Base-by-base conservation (phyloP, 768 basidiomycete species). In the Suillus luteus region DNA sequence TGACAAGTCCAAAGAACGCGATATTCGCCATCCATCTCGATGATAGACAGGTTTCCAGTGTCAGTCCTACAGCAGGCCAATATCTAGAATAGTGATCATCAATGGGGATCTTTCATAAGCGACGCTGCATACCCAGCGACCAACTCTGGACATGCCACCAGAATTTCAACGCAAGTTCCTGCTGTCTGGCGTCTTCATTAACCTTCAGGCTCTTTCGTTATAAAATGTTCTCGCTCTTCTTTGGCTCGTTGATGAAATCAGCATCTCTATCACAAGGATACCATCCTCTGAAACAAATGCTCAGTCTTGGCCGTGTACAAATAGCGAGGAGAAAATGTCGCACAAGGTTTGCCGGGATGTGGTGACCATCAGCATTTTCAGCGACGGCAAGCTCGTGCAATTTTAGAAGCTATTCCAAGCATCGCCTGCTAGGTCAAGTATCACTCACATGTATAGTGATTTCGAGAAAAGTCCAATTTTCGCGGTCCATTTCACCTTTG, bases 21-120 rank as follows among this genome's bases (percentile, higher is more conserved):
- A 97, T 88, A 63, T 95, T 96, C 0, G 90, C 86, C 38, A 98
- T 88, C 95, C 96, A 99, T 71, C 89, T 90, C 0, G 91, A 91
- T 0, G 92, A 92, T 6, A 95, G 83, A 2, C 94, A 87, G 0
- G 94, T 93, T 69, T 96, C 94, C 5, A 96, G 81, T 0, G 92
- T 90, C 40, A 93, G 76, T 2, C 83, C 82, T 5, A 84, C 86
- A 1, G 81, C 81, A 15, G 86, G 72, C 90, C 92, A 93, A 70
- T 89, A 94, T 15, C 91, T 92, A 66, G 31, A 33, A 41, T n/a
- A 37, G 10, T 55, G 66, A 62, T 76, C 59, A 64, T 60, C 67
- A 61, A 55, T 24, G 19, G 46, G 49, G 22, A 19, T 24, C 8
- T 14, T n/a, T 37, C 19, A 37, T 71, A 89, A 27, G 27, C 27